Conservation (phyloP, 169 alveolate genomes). For the Plasmodium fragile region DNA sequence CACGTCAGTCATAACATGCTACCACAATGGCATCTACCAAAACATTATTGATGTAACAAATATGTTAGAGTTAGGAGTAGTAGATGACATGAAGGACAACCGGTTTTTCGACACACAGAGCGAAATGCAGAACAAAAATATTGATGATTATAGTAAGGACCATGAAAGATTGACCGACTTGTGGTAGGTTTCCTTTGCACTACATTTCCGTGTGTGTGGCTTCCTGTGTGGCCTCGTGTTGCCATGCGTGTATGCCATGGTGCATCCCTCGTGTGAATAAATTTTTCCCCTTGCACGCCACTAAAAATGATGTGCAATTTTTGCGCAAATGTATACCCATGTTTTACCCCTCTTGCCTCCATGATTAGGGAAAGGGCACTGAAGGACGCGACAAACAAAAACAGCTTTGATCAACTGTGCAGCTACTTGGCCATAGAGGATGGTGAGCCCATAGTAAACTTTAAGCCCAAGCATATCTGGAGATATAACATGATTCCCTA, state of each 20-base stretch:
- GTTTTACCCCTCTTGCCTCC: neutral
- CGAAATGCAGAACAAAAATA: conserved; percentile 81
- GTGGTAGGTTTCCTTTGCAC: conserved; percentile 70
- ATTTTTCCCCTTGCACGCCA: neutral
- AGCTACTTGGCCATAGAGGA: conserved; percentile 75
- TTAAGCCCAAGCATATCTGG: conserved; percentile 79
- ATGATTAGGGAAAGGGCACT: conserved; percentile 80
- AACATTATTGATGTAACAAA: conserved; percentile 84
- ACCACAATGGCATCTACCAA: conserved; percentile 85
- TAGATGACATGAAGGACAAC: conserved; percentile 87
- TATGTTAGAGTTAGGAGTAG: conserved; percentile 83
- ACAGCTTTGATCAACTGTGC: conserved; percentile 82
- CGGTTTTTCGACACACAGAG: conserved; percentile 87
- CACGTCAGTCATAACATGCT: conserved; percentile 84
- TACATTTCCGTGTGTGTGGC: neutral
- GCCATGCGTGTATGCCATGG: neutral
- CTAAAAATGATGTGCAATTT: neutral
- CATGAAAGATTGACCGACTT: conserved; percentile 81
- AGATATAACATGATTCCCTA: conserved; percentile 89
- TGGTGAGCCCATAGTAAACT: conserved; percentile 78
- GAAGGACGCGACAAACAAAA: conserved; percentile 81
- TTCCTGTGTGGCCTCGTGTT: neutral
- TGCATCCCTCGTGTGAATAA: neutral
- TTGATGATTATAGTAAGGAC: conserved; percentile 82
- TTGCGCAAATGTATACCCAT: neutral